These are phyloP conservation scores for Stromatinia cepivora DNA, from an alignment of 2,329 filamentous ascomycete genomes.

Conservation along the genomic window DNA sequence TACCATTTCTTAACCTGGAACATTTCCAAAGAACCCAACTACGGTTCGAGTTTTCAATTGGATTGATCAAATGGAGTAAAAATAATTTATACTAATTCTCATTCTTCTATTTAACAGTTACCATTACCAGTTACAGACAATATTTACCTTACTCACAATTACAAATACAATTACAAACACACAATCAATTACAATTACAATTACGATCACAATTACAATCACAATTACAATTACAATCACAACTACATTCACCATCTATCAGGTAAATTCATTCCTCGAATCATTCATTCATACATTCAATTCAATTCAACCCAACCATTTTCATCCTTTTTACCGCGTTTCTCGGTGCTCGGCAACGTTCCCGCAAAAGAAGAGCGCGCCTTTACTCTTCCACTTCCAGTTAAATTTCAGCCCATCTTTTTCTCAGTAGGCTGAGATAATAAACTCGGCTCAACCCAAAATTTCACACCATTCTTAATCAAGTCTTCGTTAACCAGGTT, in stretches of 20 bases:
- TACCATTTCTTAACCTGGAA: constrained; percentile 8
- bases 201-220: background rate
- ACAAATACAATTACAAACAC: background rate
- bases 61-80: constrained; percentile 3
- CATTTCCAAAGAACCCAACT: background rate
- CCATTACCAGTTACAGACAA: background rate
- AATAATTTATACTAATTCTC: background rate
- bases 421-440: constrained; percentile 17
- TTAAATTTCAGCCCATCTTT: constrained; percentile 22
- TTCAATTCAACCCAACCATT: constrained; percentile 23
- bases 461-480: constrained; percentile 40
- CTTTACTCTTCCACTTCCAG: constrained; percentile 19
- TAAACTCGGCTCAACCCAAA: constrained; percentile 35
- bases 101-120: background rate
- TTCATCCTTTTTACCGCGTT: constrained; percentile 9
- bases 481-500: constrained; percentile 40
- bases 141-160: background rate
- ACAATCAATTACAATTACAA: background rate
- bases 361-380: constrained; percentile 10
- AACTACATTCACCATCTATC: background rate
- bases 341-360: constrained; percentile 13
- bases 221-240: background rate
- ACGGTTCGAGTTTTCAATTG: background rate
- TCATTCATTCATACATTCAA: background rate
- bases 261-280: constrained; percentile 17